phyloP scores from a whole-genome alignment of 1,284 basidiomycete genomes.

The Jaminaea rosea region DNA sequence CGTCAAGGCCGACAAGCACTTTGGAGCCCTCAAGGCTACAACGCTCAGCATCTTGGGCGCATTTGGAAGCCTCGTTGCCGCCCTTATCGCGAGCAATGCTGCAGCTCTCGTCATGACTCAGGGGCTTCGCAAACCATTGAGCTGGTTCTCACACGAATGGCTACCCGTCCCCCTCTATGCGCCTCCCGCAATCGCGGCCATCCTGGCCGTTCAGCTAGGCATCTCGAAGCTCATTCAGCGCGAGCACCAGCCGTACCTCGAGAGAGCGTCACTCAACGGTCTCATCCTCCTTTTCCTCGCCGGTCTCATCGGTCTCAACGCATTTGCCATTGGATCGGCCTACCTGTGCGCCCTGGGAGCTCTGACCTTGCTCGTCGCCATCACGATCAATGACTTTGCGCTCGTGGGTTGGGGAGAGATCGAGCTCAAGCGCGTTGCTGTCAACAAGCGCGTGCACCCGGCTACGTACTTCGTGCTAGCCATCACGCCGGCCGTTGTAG shows the following conservation, averaged over 20 bases:
- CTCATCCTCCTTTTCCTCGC: slow-evolving; percentile 28
- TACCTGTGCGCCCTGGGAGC: slow-evolving; percentile 59
- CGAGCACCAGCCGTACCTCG: slow-evolving; percentile 33
- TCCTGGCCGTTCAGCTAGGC: slow-evolving; percentile 59
- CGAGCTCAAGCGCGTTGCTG: slow-evolving; percentile 22
- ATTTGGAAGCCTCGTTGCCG: slow-evolving; percentile 44
- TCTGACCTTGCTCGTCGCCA: slow-evolving; percentile 49
- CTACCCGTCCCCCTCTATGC: slow-evolving; percentile 67
- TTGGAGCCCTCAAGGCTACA: slow-evolving; percentile 22
- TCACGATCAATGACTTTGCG: slow-evolving; percentile 34
- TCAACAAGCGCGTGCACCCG: slow-evolving; percentile 30
- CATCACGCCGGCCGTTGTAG: slow-evolving; percentile 58
- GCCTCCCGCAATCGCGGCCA: slow-evolving; percentile 56
- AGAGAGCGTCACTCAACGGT: slow-evolving; percentile 29
- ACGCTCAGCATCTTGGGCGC: slow-evolving; percentile 26
- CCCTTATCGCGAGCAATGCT: slow-evolving; percentile 59
- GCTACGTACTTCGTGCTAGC: slow-evolving; percentile 26
- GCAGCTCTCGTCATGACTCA: slow-evolving; percentile 64
- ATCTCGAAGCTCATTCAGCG: slow-evolving; percentile 55
- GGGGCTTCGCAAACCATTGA: slow-evolving; percentile 56
- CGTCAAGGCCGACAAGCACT: slow-evolving; percentile 43
- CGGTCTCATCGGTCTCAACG: slow-evolving; percentile 50
- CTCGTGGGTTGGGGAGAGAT: slow-evolving; percentile 29
- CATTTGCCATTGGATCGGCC: slow-evolving; percentile 61
- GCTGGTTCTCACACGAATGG: slow-evolving; percentile 57